phyloP scores from a whole-genome alignment of 2,329 filamentous ascomycete species.

The Lasiodiplodia gonubiensis region DNA sequence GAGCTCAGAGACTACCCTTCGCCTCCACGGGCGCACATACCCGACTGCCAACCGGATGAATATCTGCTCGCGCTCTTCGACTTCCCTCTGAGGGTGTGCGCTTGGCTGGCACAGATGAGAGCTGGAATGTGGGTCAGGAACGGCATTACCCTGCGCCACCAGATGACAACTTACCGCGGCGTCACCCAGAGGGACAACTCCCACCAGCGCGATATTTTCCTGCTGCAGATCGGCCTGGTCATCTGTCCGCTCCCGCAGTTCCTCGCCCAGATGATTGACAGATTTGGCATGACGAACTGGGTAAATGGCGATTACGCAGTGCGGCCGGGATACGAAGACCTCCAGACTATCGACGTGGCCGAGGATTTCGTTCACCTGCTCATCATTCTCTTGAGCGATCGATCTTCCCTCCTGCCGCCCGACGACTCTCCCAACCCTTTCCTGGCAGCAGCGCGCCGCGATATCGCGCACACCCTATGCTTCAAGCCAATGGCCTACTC shows the following conservation, averaged over 20 bases:
- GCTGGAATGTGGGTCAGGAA: conserved; percentile 99
- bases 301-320: conserved; percentile 81
- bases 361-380: conserved; percentile 96
- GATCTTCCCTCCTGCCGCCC: conserved; percentile 75
- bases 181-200: conserved; percentile 89
- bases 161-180: conserved; percentile 90
- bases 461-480: conserved; percentile 91
- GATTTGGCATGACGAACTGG: conserved; percentile 88
- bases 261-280: conserved; percentile 86
- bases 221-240: conserved; percentile 88
- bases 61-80: conserved; percentile 88
- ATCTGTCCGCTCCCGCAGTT: conserved; percentile 83
- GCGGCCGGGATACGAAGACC: conserved; percentile 76
- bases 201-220: conserved; percentile 92
- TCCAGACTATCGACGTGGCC: conserved; percentile 86
- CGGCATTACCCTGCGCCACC: conserved; percentile 91
- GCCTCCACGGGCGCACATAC: conserved; percentile 65
- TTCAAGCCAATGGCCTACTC: conserved; percentile 97
- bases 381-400: conserved; percentile 87
- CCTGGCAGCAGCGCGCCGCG: conserved; percentile 76
- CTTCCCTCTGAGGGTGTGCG: conserved; percentile 89
- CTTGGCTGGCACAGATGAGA: conserved; percentile 98
- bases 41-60: conserved; percentile 71
- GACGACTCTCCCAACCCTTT: conserved; percentile 70
- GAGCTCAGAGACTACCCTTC: conserved; percentile 69